A percentile compares a stretch with the other conserved stretches of the same genome.
Conservation (phyloP, 495 filamentous ascomycete species). For the Penicillium herquei region DNA sequence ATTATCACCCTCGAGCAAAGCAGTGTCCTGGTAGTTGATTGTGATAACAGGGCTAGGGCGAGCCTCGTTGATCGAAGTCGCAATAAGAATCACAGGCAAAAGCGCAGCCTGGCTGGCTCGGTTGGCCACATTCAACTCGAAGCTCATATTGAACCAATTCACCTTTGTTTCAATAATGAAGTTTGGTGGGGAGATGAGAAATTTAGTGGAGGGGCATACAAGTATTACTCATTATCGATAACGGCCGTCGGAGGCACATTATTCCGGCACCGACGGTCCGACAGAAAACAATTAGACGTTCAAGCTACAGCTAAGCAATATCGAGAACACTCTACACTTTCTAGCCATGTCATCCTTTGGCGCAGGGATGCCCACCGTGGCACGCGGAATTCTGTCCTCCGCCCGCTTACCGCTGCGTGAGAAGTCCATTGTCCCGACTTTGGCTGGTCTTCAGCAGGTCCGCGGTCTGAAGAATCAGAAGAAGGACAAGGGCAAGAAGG, state of each 20-base stretch:
- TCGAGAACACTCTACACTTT: constrained; percentile 11
- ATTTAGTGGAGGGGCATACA: constrained; percentile 25
- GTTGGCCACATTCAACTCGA: constrained; percentile 55
- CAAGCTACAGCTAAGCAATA: constrained; percentile 2
- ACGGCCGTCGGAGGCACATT: constrained; percentile 30
- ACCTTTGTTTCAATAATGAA: neutral
- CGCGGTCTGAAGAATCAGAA: constrained; percentile 39
- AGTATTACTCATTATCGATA: constrained; percentile 14
- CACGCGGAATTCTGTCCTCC: constrained; percentile 38
- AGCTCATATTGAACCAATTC: neutral
- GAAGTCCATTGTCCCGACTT: constrained; percentile 32
- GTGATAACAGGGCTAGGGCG: constrained; percentile 42
- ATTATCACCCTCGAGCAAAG: constrained; percentile 45
- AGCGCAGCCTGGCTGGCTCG: constrained; percentile 58
- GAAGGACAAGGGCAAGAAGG: constrained; percentile 34
- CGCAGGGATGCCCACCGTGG: constrained; percentile 38
- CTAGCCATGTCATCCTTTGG: constrained; percentile 41
- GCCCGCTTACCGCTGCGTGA: constrained; percentile 33
- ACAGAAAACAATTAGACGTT: constrained; percentile 37
- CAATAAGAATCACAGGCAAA: constrained; percentile 50
- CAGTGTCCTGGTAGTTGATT: constrained; percentile 49
- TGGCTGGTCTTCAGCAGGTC: constrained; percentile 37
- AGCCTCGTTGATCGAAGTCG: constrained; percentile 48
- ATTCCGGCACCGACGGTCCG: constrained; percentile 34
- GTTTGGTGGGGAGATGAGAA: constrained; percentile 5